Percentiles rank a stretch among this genome's conserved stretches.
Conservation (phyloP, 2,329 filamentous ascomycete species). For the Didymosphaeria variabile region DNA sequence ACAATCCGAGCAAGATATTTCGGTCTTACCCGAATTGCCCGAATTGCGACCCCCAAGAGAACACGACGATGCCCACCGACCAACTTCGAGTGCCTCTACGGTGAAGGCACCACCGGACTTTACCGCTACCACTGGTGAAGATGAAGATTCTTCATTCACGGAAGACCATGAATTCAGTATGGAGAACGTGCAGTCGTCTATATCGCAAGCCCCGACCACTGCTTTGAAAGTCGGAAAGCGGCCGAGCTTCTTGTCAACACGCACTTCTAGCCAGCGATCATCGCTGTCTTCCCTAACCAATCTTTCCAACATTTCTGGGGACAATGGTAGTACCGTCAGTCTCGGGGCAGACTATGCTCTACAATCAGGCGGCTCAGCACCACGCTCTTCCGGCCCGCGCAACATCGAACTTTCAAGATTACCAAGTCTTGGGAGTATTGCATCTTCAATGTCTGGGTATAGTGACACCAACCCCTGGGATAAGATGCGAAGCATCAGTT, state of each 20-base stretch:
- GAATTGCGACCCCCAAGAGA: conserved; percentile 13
- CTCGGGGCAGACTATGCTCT: conserved; percentile 81
- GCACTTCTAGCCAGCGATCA: conserved; percentile 66
- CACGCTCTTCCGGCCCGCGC: conserved; percentile 54
- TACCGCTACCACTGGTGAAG: conserved; percentile 25
- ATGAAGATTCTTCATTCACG: conserved; percentile 41
- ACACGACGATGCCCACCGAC: conserved; percentile 36
- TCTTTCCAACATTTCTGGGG: conserved; percentile 63
- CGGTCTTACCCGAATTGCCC: conserved; percentile 1
- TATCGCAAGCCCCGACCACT: conserved; percentile 31
- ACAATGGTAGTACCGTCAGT: conserved; percentile 77
- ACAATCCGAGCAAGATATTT: not conserved
- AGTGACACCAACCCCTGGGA: conserved; percentile 56
- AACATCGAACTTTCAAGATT: conserved; percentile 73
- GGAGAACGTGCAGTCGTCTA: conserved; percentile 35
- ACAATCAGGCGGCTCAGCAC: conserved; percentile 79
- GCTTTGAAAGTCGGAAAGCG: conserved; percentile 51
- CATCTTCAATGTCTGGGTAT: conserved; percentile 72
- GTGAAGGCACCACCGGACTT: conserved; percentile 49
- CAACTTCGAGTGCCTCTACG: conserved; percentile 51
- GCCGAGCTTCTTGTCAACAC: conserved; percentile 64
- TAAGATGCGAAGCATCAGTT: conserved; percentile 53
- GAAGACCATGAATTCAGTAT: conserved; percentile 41
- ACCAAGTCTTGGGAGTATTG: conserved; percentile 89
- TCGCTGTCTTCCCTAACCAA: conserved; percentile 65